Conservation (phyloP, 306 rosid species). For the Mucuna pruriens region DNA sequence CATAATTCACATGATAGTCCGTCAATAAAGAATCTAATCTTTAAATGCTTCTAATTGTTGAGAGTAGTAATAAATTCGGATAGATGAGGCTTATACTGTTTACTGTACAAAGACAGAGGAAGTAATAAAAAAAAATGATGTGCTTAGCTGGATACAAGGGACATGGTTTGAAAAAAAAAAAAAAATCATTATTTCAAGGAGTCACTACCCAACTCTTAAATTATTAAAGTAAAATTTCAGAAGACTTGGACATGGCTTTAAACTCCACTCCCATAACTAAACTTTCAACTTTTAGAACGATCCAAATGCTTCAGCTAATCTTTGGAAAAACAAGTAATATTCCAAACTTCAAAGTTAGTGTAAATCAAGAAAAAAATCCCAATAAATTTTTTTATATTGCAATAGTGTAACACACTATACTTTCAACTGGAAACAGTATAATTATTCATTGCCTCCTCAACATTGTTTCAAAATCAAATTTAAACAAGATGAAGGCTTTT, state of each 20-base stretch:
- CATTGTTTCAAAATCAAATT: constrained; percentile 11
- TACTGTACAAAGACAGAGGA: background rate
- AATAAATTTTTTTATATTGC: background rate
- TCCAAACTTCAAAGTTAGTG: background rate
- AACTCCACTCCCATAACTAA: background rate
- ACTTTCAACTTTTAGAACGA: background rate
- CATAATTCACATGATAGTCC: background rate
- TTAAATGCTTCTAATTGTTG: background rate
- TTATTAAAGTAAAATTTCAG: background rate
- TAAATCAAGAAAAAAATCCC: background rate
- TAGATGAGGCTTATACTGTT: background rate
- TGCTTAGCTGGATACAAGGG: background rate
- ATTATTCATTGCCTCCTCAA: constrained; percentile 11
- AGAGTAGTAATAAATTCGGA: background rate
- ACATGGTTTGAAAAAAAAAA: background rate
- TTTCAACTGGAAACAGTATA: constrained; percentile 1
- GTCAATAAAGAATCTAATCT: background rate
- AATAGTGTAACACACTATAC: background rate
- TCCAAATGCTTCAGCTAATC: background rate
- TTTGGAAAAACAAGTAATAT: background rate
- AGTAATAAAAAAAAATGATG: background rate
- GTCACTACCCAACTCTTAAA: background rate
- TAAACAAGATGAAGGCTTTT: constrained; percentile 8
- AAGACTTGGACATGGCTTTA: background rate
- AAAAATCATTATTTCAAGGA: background rate